Percentiles rank a stretch among this genome's conserved stretches.
Evolutionary conservation across 768 basidiomycete species (phyloP).

Genomic region (Suillus brevipes): DNA sequence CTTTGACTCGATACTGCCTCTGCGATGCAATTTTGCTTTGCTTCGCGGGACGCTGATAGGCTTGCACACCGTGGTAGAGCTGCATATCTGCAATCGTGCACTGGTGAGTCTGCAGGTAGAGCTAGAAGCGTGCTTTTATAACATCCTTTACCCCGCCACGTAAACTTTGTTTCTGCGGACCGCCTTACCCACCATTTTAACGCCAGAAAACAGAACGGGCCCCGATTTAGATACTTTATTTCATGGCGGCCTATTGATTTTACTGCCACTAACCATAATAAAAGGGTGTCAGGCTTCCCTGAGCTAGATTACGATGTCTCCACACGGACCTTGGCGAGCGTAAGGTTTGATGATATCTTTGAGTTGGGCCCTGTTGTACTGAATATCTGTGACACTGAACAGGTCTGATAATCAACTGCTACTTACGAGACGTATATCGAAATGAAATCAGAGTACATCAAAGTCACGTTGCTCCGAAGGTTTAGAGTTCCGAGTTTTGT

Average conservation of each 20-base stretch:
- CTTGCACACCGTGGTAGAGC: neutral
- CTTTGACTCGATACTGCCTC: constrained; percentile 31
- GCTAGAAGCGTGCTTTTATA: neutral
- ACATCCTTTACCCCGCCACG: neutral
- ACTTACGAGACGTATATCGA: neutral
- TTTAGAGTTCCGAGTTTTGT: neutral
- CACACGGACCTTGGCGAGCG: neutral
- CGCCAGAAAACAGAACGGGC: too few relatives aligned
- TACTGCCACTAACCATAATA: neutral
- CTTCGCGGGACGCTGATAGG: constrained; percentile 1
- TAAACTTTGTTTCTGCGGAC: neutral
- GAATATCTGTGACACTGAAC: neutral
- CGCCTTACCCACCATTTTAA: too few relatives aligned
- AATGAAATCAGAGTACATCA: neutral
- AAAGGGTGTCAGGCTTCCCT: neutral
- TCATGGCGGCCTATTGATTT: neutral
- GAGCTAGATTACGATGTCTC: neutral
- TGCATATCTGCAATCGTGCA: neutral
- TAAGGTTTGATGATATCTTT: neutral
- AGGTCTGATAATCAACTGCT: neutral
- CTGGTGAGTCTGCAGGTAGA: neutral
- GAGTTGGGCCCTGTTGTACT: neutral
- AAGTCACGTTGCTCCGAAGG: neutral
- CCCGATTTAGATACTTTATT: neutral
- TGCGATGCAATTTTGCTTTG: constrained; percentile 21